phyloP scores from a whole-genome alignment of 495 filamentous ascomycete genomes.

The Entonaema liquescens region DNA sequence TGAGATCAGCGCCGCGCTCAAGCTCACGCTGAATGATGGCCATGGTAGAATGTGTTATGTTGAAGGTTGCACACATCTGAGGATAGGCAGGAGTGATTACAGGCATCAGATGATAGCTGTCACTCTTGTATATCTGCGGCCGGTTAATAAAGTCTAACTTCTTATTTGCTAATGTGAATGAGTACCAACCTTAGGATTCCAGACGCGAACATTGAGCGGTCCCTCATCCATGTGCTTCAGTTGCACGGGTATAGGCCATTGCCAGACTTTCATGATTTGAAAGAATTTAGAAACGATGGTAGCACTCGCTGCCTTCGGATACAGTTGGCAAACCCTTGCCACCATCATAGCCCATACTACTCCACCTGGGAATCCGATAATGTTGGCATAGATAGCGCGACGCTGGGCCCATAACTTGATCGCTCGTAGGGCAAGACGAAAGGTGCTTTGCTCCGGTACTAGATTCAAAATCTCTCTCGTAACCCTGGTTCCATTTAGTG shows the following conservation, averaged over 20 bases:
- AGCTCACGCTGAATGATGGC: slow-evolving; percentile 83
- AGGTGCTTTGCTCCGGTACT: slow-evolving; percentile 88
- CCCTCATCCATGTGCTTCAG: slow-evolving; percentile 89
- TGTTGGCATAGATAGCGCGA: slow-evolving; percentile 91
- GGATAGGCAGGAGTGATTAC: slow-evolving; percentile 97
- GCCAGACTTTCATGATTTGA: slow-evolving; percentile 86
- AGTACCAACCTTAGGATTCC: slow-evolving; percentile 85
- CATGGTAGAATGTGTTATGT: slow-evolving; percentile 86
- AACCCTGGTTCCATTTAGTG: slow-evolving; percentile 91
- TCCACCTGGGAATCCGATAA: slow-evolving; percentile 95
- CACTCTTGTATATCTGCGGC: slow-evolving; percentile 76
- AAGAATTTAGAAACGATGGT: slow-evolving; percentile 94
- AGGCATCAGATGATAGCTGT: slow-evolving; percentile 90
- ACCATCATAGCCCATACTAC: slow-evolving; percentile 98
- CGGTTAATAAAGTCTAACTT: slow-evolving; percentile 36
- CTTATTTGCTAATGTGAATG: not conserved
- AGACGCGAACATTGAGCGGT: slow-evolving; percentile 80
- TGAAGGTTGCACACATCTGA: slow-evolving; percentile 96
- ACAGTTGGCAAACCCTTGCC: slow-evolving; percentile 95
- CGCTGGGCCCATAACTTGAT: slow-evolving; percentile 97
- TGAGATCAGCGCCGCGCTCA: slow-evolving; percentile 76
- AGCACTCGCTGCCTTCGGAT: slow-evolving; percentile 87
- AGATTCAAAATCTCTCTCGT: slow-evolving; percentile 89
- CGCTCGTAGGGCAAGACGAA: slow-evolving; percentile 84
- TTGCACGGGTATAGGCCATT: slow-evolving; percentile 90